phyloP scores from a whole-genome alignment of 2,329 filamentous ascomycete species.

The Proliferodiscus dingleyae region DNA sequence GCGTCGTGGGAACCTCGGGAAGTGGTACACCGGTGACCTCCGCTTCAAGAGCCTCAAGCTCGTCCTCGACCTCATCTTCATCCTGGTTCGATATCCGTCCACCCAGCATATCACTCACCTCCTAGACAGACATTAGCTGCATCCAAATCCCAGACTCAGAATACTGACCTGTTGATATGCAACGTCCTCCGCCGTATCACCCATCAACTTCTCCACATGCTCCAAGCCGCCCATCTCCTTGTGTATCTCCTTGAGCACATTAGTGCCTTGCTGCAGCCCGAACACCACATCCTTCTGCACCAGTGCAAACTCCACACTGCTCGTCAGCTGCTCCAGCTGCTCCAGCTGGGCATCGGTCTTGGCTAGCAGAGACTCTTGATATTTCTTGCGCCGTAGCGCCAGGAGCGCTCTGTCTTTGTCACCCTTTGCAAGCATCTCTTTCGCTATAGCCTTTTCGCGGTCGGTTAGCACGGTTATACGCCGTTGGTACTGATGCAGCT shows the following conservation, averaged over 20 bases:
- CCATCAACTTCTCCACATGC: slow-evolving; percentile 91
- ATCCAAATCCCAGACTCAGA: neutral
- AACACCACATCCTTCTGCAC: slow-evolving; percentile 96
- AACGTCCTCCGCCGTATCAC: slow-evolving; percentile 82
- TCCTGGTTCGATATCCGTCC: slow-evolving; percentile 88
- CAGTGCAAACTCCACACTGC: slow-evolving; percentile 88
- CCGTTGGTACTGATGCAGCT: slow-evolving; percentile 91
- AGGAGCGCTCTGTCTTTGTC: slow-evolving; percentile 80
- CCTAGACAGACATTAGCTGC: slow-evolving; percentile 45
- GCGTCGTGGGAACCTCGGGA: slow-evolving; percentile 28
- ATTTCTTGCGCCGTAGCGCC: slow-evolving; percentile 90
- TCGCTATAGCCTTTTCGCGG: slow-evolving; percentile 81
- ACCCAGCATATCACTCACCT: slow-evolving; percentile 86
- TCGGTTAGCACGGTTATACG: slow-evolving; percentile 81
- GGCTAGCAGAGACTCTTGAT: slow-evolving; percentile 81
- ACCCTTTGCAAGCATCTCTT: slow-evolving; percentile 71
- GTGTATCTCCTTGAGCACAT: slow-evolving; percentile 85
- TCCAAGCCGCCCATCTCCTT: slow-evolving; percentile 94
- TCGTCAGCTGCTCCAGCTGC: slow-evolving; percentile 83
- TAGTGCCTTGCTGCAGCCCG: slow-evolving; percentile 86
- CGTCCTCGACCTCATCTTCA: slow-evolving; percentile 96
- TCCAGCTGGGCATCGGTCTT: slow-evolving; percentile 94
- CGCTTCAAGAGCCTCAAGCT: slow-evolving; percentile 74
- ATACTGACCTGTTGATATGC: slow-evolving; percentile 77
- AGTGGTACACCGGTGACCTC: slow-evolving; percentile 44